Percentiles rank a stretch among this genome's conserved stretches.
These are phyloP conservation scores for Podaxis pistillaris DNA, from an alignment of 768 basidiomycete genomes.

Conservation along the genomic window DNA sequence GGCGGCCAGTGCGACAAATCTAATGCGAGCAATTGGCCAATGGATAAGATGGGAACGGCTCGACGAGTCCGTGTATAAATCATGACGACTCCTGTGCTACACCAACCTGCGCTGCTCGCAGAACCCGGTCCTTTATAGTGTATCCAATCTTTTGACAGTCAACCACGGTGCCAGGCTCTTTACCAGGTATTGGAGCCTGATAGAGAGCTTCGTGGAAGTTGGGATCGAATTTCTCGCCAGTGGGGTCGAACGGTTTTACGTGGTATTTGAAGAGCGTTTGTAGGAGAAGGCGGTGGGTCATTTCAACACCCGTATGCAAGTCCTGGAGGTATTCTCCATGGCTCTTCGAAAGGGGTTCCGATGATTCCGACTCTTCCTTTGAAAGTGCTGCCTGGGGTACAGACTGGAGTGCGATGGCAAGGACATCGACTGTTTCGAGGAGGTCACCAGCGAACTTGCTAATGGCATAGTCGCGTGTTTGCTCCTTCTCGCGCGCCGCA, in stretches of 20 bases:
- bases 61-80: conserved; percentile 10
- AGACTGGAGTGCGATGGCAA: conserved; percentile 79
- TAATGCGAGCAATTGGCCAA: conserved; percentile 7
- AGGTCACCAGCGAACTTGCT: conserved; percentile 87
- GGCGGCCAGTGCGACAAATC: conserved; percentile 3
- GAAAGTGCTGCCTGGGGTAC: conserved; percentile 55
- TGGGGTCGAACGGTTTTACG: conserved; percentile 88
- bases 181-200: conserved; percentile 87
- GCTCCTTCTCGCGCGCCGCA: conserved; percentile 86
- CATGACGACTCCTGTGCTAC: conserved; percentile 74
- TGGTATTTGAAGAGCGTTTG: conserved; percentile 92
- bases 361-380: conserved; percentile 15
- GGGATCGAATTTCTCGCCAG: conserved; percentile 92
- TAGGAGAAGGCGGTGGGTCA: conserved; percentile 87
- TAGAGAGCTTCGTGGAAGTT: conserved; percentile 95
- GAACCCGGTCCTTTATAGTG: conserved; percentile 89
- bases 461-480: conserved; percentile 92
- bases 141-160: conserved; percentile 91
- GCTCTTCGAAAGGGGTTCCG: conserved; percentile 43
- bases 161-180: conserved; percentile 85
- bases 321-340: conserved; percentile 61
- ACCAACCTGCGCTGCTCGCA: conserved; percentile 96
- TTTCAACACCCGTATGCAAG: conserved; percentile 82
- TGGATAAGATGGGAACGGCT: conserved; percentile 1
- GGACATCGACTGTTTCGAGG: conserved; percentile 88